Base-by-base conservation (phyloP, 495 filamentous ascomycete genomes). In the Penicillium diatomitis region DNA sequence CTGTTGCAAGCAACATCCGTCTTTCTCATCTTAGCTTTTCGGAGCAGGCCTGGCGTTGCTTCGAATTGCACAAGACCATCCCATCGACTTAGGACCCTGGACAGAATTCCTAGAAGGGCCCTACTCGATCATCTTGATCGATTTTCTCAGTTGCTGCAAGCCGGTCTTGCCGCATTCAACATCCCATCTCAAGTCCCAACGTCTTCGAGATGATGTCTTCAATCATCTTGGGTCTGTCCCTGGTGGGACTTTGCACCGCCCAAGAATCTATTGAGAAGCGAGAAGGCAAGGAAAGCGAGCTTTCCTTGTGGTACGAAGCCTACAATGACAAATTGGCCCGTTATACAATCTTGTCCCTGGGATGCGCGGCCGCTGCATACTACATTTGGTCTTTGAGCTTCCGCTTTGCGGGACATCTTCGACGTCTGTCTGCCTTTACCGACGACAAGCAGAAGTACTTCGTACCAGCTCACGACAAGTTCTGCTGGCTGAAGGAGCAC, bases 401-500 rank as follows among this genome's bases (percentile, higher is more conserved):
- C 33, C 60, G 63, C 41, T 67, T 84, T 27, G 70, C 78, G 41
- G 70, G 67, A 48, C 86, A 88, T 50, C 65, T 92, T 9, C 80
- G 92, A 59, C 83, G 82, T n/a, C 68, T 96, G 46, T 69, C 82
- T 30, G 85, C 79, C 50, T 77, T 95, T 53, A 75, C 71, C 61
- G 85, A 81, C 74, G 84, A 84, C 50, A 83, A 65, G 12, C 87
- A 85, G 60, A 65, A 72, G 37, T 92, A 84, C 54, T 82, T 81
- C 50, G 57, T 72, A 8, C 56, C 57, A n/a, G 67, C 74, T 0
- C 54, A 74, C 32, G 40, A 44, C 3, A 65, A 58, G 3, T 72
- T 81, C 62, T 78, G 85, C 55, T 76, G 72, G 66, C 52, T 95
- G 56, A 96, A 95, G 72, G 81, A 79, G 52, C 73, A 91, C 58